These are phyloP conservation scores for Fraxinus nigra DNA, from an alignment of 305 asterid genomes.

Conservation along the genomic window DNA sequence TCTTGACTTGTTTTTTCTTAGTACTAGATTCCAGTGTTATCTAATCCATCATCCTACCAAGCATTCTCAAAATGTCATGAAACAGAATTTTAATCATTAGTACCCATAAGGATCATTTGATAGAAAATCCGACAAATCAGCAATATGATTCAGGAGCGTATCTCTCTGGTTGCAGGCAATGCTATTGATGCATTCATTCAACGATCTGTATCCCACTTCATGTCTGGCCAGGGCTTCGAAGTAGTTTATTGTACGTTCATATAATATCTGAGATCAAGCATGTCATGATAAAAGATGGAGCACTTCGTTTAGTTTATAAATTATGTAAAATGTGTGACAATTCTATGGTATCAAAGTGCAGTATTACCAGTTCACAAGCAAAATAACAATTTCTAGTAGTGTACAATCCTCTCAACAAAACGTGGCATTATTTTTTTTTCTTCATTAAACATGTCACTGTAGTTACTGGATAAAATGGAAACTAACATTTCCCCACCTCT, in stretches of 20 bases:
- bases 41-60: background rate
- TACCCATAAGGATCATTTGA: conserved; percentile 35
- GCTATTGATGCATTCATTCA: conserved; percentile 11
- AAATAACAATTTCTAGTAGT: background rate
- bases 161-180: conserved; percentile 10
- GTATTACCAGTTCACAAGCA: background rate
- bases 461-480: background rate
- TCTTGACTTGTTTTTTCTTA: background rate
- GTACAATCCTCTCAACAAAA: background rate
- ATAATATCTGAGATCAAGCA: conserved; percentile 24
- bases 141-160: conserved; percentile 22
- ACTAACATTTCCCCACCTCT: background rate
- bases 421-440: background rate
- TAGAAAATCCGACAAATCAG: conserved; percentile 18
- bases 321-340: background rate
- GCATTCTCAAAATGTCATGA: background rate
- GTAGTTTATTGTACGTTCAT: conserved; percentile 5
- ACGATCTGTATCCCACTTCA: conserved; percentile 23
- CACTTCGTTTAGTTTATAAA: background rate
- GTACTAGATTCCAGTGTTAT: background rate
- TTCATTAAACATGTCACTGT: background rate
- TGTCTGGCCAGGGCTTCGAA: conserved; percentile 23
- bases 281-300: background rate
- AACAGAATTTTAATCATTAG: background rate
- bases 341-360: background rate